phyloP scores from a whole-genome alignment of 176 grass and related monocot species.

The Lolium perenne region DNA sequence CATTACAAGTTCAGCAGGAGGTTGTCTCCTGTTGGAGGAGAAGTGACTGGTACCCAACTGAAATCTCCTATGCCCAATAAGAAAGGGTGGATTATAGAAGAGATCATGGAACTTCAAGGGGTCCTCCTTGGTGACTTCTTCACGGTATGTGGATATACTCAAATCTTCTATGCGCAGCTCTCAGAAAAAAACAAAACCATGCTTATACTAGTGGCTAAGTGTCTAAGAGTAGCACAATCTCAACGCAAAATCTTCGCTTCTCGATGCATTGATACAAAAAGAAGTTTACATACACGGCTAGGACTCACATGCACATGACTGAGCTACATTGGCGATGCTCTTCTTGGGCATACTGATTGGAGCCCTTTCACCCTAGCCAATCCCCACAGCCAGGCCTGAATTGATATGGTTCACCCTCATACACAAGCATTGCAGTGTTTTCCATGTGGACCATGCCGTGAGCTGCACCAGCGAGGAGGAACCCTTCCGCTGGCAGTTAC shows the following conservation, averaged over 20 bases:
- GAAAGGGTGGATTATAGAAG: slow-evolving; percentile 88
- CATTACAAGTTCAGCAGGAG: slow-evolving; percentile 77
- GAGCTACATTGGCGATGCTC: background rate
- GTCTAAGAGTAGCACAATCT: background rate
- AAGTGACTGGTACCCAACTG: slow-evolving; percentile 75
- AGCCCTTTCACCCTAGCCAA: background rate
- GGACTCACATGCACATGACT: background rate
- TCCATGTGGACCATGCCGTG: background rate
- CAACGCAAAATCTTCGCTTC: background rate
- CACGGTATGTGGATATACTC: slow-evolving; percentile 63
- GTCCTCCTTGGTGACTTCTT: slow-evolving; percentile 90
- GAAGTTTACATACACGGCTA: background rate
- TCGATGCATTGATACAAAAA: background rate
- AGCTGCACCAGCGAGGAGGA: background rate
- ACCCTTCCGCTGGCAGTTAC: background rate
- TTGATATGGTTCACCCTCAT: background rate
- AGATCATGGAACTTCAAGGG: slow-evolving; percentile 85
- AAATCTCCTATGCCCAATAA: slow-evolving; percentile 76
- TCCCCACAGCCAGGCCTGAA: background rate
- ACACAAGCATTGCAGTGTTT: background rate
- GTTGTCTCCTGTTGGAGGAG: slow-evolving; percentile 78
- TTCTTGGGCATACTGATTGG: background rate
- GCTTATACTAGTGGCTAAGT: background rate
- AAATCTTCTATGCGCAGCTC: background rate
- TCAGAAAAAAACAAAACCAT: slow-evolving; percentile 20